Base-by-base conservation (phyloP, 2,329 filamentous ascomycete genomes). In the Talaromyces atroroseus region DNA sequence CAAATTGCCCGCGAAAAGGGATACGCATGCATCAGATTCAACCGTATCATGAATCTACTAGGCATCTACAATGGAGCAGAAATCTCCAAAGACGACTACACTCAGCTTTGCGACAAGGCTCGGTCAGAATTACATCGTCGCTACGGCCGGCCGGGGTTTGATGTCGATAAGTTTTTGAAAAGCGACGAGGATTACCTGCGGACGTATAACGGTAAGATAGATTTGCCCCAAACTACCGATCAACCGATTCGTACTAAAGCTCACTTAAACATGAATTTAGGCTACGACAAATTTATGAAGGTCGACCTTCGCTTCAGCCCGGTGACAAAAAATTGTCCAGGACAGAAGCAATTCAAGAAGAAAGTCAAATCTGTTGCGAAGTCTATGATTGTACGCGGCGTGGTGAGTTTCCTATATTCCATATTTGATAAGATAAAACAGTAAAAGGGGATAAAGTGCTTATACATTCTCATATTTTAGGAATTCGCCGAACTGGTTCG, bases 11-110 rank as follows among this genome's bases (percentile, higher is more conserved):
- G 61, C 1, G 63, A 70, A 20, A 69, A 67, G 42, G 65, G 62
- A 16, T 68, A 69, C 29, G 60, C 61, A 8, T 62, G 69, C 52
- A 62, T 75, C 53, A 68, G 68, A 52, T 72, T 74, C 40, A 65
- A 70, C 40, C 71, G 72, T 7, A 62, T 77, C 54, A 65, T 68
- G 59, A 69, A 74, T 53, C 62, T 75, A 6, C 63, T 74, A 2
- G 66, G 64, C 42, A 66, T 38, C 1, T 57, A 62, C 5, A 64
- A 64, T 12, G 48, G 56, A 4, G 64, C 66, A 8, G 67, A 67
- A 29, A 46, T 61, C 12, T 63, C 54, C 21, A 67, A 68, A 29
- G 50, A 66, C 2, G 60, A 64, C 1, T 65, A 68, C 40, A 65
- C 64, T 12, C 58, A 59, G 5, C 65, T 55, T 57, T 49, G 61